Conservation (phyloP, 805 yeast species). For the Maudiozyma bulderi region DNA sequence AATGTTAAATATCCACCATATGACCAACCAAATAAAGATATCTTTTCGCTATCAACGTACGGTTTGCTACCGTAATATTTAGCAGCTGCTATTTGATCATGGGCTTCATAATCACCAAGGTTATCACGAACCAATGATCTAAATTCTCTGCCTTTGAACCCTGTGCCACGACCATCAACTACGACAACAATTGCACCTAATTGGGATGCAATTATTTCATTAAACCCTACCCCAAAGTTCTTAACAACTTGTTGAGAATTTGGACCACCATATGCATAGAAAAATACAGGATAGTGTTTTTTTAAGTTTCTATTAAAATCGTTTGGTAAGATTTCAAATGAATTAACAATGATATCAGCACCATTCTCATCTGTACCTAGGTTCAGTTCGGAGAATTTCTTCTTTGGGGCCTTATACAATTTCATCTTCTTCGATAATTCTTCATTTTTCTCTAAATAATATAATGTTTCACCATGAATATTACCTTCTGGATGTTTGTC, state of each 20-base stretch:
- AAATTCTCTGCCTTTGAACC: conserved; percentile 70
- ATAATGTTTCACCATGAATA: conserved; percentile 21
- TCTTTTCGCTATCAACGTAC: conserved; percentile 57
- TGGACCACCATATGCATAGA: conserved; percentile 93
- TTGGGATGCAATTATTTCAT: conserved; percentile 67
- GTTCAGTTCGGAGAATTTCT: conserved; percentile 42
- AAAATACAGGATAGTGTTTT: conserved; percentile 72
- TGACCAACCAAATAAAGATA: conserved; percentile 97
- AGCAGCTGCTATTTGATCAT: conserved; percentile 83
- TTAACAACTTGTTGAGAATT: conserved; percentile 77
- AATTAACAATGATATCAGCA: conserved; percentile 45
- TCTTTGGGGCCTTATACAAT: conserved; percentile 48
- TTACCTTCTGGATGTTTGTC: conserved; percentile 13
- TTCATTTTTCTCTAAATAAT: conserved; percentile 33
- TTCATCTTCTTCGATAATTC: conserved; percentile 32
- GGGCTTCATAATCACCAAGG: conserved; percentile 73
- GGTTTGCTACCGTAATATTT: conserved; percentile 49
- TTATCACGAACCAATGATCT: conserved; percentile 73
- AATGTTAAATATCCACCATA: conserved; percentile 93
- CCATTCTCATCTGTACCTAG: conserved; percentile 42
- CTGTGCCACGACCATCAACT: conserved; percentile 96
- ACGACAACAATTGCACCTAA: conserved; percentile 81
- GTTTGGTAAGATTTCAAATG: conserved; percentile 69
- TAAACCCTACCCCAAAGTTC: conserved; percentile 52
- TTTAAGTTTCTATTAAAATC: conserved; percentile 44